A percentile compares a stretch with the other conserved stretches of the same genome.
Evolutionary conservation across 2,329 filamentous ascomycete species (phyloP).

Genomic region (Colletotrichum karsti): DNA sequence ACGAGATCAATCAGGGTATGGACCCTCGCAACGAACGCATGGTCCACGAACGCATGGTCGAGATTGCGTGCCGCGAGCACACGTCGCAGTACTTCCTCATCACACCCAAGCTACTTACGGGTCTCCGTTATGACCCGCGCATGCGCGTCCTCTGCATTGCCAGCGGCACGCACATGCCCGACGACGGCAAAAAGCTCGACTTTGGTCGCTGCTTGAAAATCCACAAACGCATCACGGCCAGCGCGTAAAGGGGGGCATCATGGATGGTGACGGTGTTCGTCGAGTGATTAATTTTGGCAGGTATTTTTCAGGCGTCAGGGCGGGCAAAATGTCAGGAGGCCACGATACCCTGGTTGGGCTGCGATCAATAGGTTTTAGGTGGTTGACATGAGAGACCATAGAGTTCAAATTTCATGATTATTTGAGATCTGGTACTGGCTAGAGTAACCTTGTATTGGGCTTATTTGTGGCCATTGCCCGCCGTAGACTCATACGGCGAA

Average conservation of each 20-base stretch:
- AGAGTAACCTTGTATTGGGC: too few relatives aligned
- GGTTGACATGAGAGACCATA: background rate
- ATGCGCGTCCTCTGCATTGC: slow-evolving; percentile 97
- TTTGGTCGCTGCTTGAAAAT: slow-evolving; percentile 55
- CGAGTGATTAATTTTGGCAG: background rate
- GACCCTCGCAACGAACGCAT: slow-evolving; percentile 98
- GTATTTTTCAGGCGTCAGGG: background rate
- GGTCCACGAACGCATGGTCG: slow-evolving; percentile 97
- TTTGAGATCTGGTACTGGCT: too few relatives aligned
- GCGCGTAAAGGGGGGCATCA: slow-evolving; percentile 31
- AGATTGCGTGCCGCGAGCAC: slow-evolving; percentile 89
- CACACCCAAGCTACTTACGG: slow-evolving; percentile 91
- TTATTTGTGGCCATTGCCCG: too few relatives aligned
- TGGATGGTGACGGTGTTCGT: background rate
- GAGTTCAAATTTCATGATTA: background rate
- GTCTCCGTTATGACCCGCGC: slow-evolving; percentile 84
- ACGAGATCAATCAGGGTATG: slow-evolving; percentile 99
- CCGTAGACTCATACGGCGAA: too few relatives aligned
- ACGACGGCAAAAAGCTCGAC: slow-evolving; percentile 59
- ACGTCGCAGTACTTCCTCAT: slow-evolving; percentile 94
- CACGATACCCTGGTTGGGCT: background rate
- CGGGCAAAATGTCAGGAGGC: background rate
- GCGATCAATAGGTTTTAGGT: background rate
- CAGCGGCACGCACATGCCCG: slow-evolving; percentile 79
- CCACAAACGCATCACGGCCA: slow-evolving; percentile 49